These are phyloP conservation scores for Artemisia annua DNA, from an alignment of 129 eudicot genomes.

Conservation along the genomic window DNA sequence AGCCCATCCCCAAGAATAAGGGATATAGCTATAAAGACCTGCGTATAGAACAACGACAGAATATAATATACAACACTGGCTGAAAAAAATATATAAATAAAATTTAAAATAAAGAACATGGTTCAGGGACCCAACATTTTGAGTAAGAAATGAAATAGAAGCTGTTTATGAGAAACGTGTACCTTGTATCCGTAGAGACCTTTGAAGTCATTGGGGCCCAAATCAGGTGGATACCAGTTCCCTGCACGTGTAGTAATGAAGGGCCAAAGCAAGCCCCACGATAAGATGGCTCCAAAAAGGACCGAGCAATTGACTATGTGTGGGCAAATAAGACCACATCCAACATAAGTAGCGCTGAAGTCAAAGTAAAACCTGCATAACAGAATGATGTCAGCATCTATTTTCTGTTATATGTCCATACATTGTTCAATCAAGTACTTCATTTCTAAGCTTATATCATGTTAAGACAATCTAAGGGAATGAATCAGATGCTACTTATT, in stretches of 20 bases:
- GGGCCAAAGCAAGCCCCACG: slow-evolving; percentile 99
- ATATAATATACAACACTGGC: background rate
- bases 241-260: slow-evolving; percentile 66
- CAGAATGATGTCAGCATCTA: background rate
- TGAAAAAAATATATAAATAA: background rate
- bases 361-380: slow-evolving; percentile 86
- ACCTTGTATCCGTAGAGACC: slow-evolving; percentile 98
- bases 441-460: too few relatives aligned
- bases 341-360: slow-evolving; percentile 94
- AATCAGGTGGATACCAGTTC: slow-evolving; percentile 87
- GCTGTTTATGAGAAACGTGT: background rate
- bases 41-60: slow-evolving; percentile 21
- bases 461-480: too few relatives aligned
- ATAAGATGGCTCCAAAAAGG: slow-evolving; percentile 82
- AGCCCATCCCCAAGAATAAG: slow-evolving; percentile 87
- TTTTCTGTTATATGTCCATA: too few relatives aligned
- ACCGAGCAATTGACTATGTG: slow-evolving; percentile 91
- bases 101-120: background rate
- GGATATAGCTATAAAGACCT: slow-evolving; percentile 82
- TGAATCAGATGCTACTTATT: too few relatives aligned
- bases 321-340: slow-evolving; percentile 95
- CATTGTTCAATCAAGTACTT: too few relatives aligned
- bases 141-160: background rate
- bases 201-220: slow-evolving; percentile 81
- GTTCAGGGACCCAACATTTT: background rate